Evolutionary conservation across 208 protist species (phyloP).

Genomic region (Leishmania gerbilli): DNA sequence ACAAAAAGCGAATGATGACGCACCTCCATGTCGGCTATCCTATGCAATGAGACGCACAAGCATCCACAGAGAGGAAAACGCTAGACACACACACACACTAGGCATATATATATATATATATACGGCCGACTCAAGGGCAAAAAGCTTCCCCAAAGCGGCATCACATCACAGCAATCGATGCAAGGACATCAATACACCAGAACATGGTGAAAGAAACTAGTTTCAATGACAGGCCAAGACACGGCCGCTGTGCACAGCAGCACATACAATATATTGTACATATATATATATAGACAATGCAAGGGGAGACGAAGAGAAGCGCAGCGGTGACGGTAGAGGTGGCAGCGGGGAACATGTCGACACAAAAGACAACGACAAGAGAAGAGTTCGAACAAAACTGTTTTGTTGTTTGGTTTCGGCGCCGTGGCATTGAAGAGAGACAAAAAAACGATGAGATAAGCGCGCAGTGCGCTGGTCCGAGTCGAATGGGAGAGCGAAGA

Average conservation of each 20-base stretch:
- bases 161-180: neutral
- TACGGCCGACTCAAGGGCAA: neutral
- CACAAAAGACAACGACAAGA: neutral
- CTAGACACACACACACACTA: neutral
- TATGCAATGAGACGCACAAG: neutral
- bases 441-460: neutral
- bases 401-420: no score
- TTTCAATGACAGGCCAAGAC: no score
- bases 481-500: neutral
- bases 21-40: neutral
- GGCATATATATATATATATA: no score
- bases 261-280: neutral
- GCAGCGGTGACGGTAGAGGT: neutral
- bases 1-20: neutral
- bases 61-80: neutral
- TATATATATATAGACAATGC: neutral
- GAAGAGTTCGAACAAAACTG: no score
- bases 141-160: neutral
- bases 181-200: neutral
- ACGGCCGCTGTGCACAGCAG: no score
- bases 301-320: neutral
- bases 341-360: neutral
- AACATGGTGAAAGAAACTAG: neutral
- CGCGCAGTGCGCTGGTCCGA: neutral
- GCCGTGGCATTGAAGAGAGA: no score